Conservation (phyloP, 106 monocot genomes). For the Dioscorea alata region DNA sequence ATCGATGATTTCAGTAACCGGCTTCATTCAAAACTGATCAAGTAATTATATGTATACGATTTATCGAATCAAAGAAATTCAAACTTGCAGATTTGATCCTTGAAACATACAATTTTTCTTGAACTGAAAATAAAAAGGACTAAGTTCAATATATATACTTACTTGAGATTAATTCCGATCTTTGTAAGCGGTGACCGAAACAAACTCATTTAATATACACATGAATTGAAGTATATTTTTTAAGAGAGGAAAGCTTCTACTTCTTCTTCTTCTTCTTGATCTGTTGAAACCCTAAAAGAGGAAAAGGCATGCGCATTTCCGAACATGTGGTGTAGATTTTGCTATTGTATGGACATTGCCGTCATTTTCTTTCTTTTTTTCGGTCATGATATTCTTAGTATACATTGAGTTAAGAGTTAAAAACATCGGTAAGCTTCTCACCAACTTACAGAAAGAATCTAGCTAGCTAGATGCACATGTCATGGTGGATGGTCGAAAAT, state of each 20-base stretch:
- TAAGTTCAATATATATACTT: too few relatives aligned
- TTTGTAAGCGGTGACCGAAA: too few relatives aligned
- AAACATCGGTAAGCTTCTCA: background rate
- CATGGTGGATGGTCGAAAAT: background rate
- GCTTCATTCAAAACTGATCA: too few relatives aligned
- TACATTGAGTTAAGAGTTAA: too few relatives aligned
- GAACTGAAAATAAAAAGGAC: too few relatives aligned
- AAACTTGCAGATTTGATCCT: too few relatives aligned
- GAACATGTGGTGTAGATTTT: constrained; percentile 20
- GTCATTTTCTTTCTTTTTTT: constrained; percentile 4
- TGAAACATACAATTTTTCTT: too few relatives aligned
- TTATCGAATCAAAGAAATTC: too few relatives aligned
- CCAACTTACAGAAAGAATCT: background rate
- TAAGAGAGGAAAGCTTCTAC: constrained; percentile 33
- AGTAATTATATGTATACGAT: too few relatives aligned
- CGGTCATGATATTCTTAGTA: background rate
- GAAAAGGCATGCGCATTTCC: constrained; percentile 12
- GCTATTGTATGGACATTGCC: constrained; percentile 5
- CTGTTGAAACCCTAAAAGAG: constrained; percentile 21
- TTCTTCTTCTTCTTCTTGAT: constrained; percentile 3
- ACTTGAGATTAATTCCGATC: too few relatives aligned
- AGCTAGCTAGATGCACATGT: background rate
- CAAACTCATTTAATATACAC: too few relatives aligned
- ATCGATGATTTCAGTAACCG: too few relatives aligned
- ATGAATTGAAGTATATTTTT: background rate